Conservation (phyloP, 371 early-diverging fungal genomes). For the Gilbertella persicaria region DNA sequence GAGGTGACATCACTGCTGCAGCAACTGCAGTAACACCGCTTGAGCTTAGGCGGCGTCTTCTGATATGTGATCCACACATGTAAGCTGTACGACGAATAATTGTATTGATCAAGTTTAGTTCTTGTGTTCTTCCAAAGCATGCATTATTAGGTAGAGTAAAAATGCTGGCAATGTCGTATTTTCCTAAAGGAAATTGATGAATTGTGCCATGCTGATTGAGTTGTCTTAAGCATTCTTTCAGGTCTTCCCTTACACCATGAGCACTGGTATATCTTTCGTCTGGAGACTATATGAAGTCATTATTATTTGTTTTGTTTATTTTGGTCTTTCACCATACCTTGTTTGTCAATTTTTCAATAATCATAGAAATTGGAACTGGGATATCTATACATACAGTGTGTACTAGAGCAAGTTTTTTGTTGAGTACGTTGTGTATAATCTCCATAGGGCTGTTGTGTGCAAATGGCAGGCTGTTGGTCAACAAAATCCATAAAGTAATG, state of each 20-base stretch:
- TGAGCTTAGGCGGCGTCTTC: slow-evolving; percentile 9
- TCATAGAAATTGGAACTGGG: slow-evolving; percentile 48
- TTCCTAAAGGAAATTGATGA: slow-evolving; percentile 45
- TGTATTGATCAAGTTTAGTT: slow-evolving; percentile 32
- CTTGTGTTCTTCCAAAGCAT: slow-evolving; percentile 49
- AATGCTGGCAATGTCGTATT: slow-evolving; percentile 54
- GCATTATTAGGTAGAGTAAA: slow-evolving; percentile 54
- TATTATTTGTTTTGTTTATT: not conserved
- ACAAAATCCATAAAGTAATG: slow-evolving; percentile 50
- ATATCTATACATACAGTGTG: slow-evolving; percentile 47
- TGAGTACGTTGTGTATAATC: slow-evolving; percentile 56
- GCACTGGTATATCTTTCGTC: slow-evolving; percentile 62
- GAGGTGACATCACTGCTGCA: slow-evolving; percentile 14
- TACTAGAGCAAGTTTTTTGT: slow-evolving; percentile 49
- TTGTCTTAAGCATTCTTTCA: slow-evolving; percentile 49
- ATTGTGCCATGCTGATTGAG: slow-evolving; percentile 12
- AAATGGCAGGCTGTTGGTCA: slow-evolving; percentile 55
- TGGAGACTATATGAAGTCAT: slow-evolving; percentile 45
- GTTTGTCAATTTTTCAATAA: slow-evolving; percentile 60
- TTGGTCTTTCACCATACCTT: slow-evolving; percentile 37
- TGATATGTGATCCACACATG: slow-evolving; percentile 24
- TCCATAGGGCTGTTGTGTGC: slow-evolving; percentile 58
- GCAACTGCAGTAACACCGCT: slow-evolving; percentile 6
- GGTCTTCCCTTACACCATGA: slow-evolving; percentile 57
- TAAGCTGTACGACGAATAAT: slow-evolving; percentile 45